Evolutionary conservation across 2,329 filamentous ascomycete species (phyloP), one percentile per base, ranked within the genome.

Genomic region (Mycosphaerella arachidis): DNA sequence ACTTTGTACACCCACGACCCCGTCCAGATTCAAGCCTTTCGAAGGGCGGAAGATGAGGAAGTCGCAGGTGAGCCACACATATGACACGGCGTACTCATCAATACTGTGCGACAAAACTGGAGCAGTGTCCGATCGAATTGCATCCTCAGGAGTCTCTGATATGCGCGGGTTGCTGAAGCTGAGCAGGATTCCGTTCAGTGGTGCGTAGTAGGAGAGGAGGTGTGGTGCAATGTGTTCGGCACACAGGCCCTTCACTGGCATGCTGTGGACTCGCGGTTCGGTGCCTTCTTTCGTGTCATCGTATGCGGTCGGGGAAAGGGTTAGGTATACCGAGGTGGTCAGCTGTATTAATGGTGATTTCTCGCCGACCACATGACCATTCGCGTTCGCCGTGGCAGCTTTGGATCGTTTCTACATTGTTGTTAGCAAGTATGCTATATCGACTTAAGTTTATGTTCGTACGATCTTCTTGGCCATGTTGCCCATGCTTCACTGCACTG

Each of bases 21-120:
- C 94, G 66, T 92, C 87, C 71, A 97, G 83, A 75, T 83, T 86
- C 8, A 86, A 85, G 37, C 90, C 90, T 50, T 84, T 84, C 56
- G 82, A 80, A 0, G 94, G 93, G 33, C 53, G 43, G 46, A 63
- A 54, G 33, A 63, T 48, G n/a, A 46, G 40, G 56, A 63, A 60
- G 51, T 61, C 48, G 56, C 48, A 48, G 27, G 57, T 63, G 51
- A 55, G 46, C 55, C 57, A 53, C 46, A 90, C 85, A 71, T 90
- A 97, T 24, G 87, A 88, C 27, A 91, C 90, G 7, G 89, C 91
- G 71, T 92, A 95, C 76, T 97, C 94, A 75, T 90, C 86, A 45
- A 90, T 81, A 72, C 61, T 81, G 37, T 67, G 72, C 13, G 78
- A 73, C 27, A 82, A 76, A 3, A 79, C 70, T 4, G 55, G 60